phyloP scores from a whole-genome alignment of 2,329 filamentous ascomycete genomes.

The Byssoonygena ceratinophila region DNA sequence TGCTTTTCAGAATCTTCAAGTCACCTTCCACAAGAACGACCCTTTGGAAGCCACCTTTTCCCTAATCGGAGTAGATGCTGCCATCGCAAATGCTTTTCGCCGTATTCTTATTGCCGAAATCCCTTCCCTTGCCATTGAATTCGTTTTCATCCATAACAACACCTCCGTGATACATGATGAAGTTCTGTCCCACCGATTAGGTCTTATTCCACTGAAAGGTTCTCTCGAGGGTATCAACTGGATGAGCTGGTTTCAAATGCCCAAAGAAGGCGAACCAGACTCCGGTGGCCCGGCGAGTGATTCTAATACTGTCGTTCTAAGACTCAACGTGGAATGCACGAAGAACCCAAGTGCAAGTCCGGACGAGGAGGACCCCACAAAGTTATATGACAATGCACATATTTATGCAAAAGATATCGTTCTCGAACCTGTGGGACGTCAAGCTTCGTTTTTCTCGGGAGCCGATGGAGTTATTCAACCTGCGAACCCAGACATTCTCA shows the following conservation, averaged over 20 bases:
- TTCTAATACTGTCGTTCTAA: slow-evolving; percentile 76
- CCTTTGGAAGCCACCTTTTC: slow-evolving; percentile 75
- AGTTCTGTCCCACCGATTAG: slow-evolving; percentile 80
- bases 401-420: slow-evolving; percentile 68
- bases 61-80: slow-evolving; percentile 80
- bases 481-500: slow-evolving; percentile 81
- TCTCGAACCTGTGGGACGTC: slow-evolving; percentile 65
- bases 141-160: slow-evolving; percentile 88
- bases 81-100: slow-evolving; percentile 92
- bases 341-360: slow-evolving; percentile 62
- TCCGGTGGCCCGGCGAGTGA: slow-evolving; percentile 49
- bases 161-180: slow-evolving; percentile 97
- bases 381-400: slow-evolving; percentile 76
- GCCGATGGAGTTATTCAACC: slow-evolving; percentile 55
- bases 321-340: slow-evolving; percentile 68
- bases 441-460: slow-evolving; percentile 54
- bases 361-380: slow-evolving; percentile 67
- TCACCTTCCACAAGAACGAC: slow-evolving; percentile 77
- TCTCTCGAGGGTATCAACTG: slow-evolving; percentile 66
- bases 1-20: slow-evolving; percentile 49
- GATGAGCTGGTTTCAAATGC: slow-evolving; percentile 72
- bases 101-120: slow-evolving; percentile 93
- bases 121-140: slow-evolving; percentile 86
- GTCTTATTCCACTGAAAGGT: slow-evolving; percentile 80
- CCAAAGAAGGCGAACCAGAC: slow-evolving; percentile 51